A percentile compares a stretch with the other conserved stretches of the same genome.
These are phyloP conservation scores for Sarocladiaceae sp. DNA, from an alignment of 2,329 filamentous ascomycete genomes.

Conservation along the genomic window DNA sequence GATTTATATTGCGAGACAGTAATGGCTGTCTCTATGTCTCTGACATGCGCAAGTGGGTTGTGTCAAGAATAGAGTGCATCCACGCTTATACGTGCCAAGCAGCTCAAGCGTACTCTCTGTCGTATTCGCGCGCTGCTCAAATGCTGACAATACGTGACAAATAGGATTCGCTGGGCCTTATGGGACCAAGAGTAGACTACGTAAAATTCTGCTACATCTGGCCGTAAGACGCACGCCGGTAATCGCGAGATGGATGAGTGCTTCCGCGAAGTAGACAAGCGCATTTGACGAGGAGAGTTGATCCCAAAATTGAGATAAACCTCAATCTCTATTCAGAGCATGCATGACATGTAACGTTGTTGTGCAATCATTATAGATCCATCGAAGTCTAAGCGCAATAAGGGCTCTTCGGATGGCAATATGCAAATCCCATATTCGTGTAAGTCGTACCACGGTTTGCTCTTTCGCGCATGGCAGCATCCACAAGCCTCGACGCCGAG, in stretches of 20 bases:
- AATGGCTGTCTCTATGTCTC: not conserved
- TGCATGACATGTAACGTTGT: not conserved
- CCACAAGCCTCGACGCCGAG: too few species aligned
- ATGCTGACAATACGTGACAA: too few species aligned
- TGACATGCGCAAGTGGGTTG: not conserved
- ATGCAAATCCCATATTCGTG: not conserved
- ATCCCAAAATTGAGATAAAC: not conserved
- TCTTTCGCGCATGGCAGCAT: not conserved
- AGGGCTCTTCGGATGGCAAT: not conserved
- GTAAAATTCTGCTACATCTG: too few species aligned
- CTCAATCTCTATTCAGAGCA: not conserved
- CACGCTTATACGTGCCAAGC: not conserved
- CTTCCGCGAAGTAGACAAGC: too few species aligned
- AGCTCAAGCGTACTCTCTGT: not conserved
- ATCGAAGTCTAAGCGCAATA: not conserved
- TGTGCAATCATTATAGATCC: not conserved
- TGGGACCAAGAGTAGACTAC: too few species aligned
- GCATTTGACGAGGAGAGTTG: not conserved
- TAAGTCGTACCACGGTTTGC: conserved; percentile 5
- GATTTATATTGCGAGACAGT: not conserved
- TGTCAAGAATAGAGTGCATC: conserved; percentile 2
- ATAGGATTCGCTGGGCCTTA: too few species aligned
- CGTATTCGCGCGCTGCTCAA: not conserved
- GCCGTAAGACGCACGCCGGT: too few species aligned
- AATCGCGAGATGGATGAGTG: too few species aligned